Conservation (phyloP, 208 protist species). For the Endotrypanum monterogeii region DNA sequence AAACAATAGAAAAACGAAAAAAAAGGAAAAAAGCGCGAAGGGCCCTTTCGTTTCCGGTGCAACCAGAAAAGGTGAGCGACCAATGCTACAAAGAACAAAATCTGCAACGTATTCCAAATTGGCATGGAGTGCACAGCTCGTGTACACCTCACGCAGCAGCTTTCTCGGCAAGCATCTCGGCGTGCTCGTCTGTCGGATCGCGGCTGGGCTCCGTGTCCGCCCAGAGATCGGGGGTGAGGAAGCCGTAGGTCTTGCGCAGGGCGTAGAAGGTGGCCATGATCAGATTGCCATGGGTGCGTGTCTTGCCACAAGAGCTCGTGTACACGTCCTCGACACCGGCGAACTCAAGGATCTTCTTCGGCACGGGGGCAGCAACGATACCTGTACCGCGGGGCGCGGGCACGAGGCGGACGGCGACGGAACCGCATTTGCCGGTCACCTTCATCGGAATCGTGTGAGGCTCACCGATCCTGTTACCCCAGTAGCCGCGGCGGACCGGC, state of each 20-base stretch:
- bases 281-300: slow-evolving; percentile 99
- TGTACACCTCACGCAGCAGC: slow-evolving; percentile 29
- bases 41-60: neutral
- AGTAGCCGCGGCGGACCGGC: slow-evolving; percentile 99
- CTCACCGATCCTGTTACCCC: slow-evolving; percentile 98
- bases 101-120: slow-evolving; percentile 24
- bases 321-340: slow-evolving; percentile 99
- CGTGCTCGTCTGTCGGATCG: slow-evolving; percentile 94
- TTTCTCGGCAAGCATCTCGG: slow-evolving; percentile 77
- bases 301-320: slow-evolving; percentile 97
- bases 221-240: slow-evolving; percentile 99
- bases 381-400: slow-evolving; percentile 99
- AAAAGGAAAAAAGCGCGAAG: neutral
- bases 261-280: slow-evolving; percentile 99
- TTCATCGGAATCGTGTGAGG: slow-evolving; percentile 99
- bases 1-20: neutral
- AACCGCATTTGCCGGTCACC: slow-evolving; percentile 99
- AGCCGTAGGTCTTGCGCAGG: slow-evolving; percentile 97
- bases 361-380: slow-evolving; percentile 97
- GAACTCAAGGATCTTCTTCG: slow-evolving; percentile 98
- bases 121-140: neutral
- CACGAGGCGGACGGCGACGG: slow-evolving; percentile 97
- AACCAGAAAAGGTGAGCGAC: neutral
- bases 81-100: slow-evolving; percentile 14
- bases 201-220: slow-evolving; percentile 79